phyloP scores from a whole-genome alignment of 345 rosid species.

The Stellera chamaejasme region DNA sequence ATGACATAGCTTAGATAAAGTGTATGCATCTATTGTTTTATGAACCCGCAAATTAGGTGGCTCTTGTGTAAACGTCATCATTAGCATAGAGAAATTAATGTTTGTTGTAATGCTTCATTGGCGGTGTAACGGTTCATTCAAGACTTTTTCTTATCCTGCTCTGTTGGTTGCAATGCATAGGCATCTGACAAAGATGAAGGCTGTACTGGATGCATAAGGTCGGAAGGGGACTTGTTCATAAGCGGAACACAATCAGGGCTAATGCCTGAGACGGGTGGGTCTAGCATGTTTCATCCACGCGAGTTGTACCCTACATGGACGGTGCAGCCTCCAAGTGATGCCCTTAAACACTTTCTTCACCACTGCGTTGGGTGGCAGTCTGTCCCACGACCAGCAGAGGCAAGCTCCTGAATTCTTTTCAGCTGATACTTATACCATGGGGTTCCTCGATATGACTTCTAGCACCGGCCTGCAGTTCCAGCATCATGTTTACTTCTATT shows the following conservation, averaged over 20 bases:
- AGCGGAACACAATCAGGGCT: slow-evolving; percentile 61
- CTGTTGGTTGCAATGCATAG: slow-evolving; percentile 26
- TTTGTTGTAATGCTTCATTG: too few species aligned
- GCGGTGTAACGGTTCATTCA: too few species aligned
- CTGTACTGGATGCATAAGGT: slow-evolving; percentile 48
- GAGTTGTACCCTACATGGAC: slow-evolving; percentile 74
- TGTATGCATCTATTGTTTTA: too few species aligned
- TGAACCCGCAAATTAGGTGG: too few species aligned
- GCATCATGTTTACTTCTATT: too few species aligned
- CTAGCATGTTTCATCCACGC: slow-evolving; percentile 51
- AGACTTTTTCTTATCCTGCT: not conserved
- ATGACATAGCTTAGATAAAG: too few species aligned
- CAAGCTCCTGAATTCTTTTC: not conserved
- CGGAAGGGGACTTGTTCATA: slow-evolving; percentile 70
- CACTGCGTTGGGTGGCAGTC: slow-evolving; percentile 73
- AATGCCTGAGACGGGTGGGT: slow-evolving; percentile 21
- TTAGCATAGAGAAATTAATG: too few species aligned
- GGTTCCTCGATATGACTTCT: not conserved
- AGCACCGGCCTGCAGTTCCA: too few species aligned
- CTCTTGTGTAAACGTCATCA: too few species aligned
- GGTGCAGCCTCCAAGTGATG: slow-evolving; percentile 48
- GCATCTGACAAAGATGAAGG: slow-evolving; percentile 62
- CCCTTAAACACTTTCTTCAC: slow-evolving; percentile 64
- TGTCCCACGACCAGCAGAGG: slow-evolving; percentile 50
- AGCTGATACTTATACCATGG: not conserved